A percentile compares a stretch with the other conserved stretches of the same genome.
phyloP scores from a whole-genome alignment of 2,329 filamentous ascomycete genomes.

The Sporothrix luriei region DNA sequence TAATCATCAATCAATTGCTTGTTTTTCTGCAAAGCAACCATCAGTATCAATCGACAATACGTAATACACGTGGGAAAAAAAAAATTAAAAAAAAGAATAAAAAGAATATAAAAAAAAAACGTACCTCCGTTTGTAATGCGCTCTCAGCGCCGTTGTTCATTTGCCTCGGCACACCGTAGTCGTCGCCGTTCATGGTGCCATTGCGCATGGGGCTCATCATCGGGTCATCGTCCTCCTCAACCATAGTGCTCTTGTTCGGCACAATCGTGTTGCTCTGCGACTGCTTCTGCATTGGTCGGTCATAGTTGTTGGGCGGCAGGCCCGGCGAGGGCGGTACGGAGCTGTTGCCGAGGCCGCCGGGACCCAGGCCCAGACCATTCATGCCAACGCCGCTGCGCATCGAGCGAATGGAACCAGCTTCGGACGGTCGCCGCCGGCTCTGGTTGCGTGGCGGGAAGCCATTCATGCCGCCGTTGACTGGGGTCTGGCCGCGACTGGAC shows the following conservation, averaged over 20 bases:
- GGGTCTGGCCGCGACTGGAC: constrained; percentile 63
- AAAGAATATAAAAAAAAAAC: neutral
- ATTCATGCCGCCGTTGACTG: constrained; percentile 56
- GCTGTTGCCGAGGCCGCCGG: constrained; percentile 31
- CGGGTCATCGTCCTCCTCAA: constrained; percentile 85
- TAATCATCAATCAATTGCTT: constrained; percentile 71
- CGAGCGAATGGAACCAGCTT: constrained; percentile 63
- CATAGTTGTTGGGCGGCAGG: constrained; percentile 64
- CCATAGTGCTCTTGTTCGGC: constrained; percentile 95
- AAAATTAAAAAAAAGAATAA: neutral
- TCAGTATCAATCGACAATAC: neutral
- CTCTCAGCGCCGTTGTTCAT: constrained; percentile 44
- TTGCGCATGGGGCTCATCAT: constrained; percentile 37
- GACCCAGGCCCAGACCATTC: constrained; percentile 35
- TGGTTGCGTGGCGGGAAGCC: constrained; percentile 55
- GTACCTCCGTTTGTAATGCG: constrained; percentile 47
- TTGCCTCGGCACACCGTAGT: constrained; percentile 48
- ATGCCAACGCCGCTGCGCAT: constrained; percentile 41
- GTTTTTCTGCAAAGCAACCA: constrained; percentile 29
- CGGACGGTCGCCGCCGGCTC: constrained; percentile 60
- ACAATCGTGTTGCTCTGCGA: constrained; percentile 96
- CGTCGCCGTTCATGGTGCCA: constrained; percentile 37
- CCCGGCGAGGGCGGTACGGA: constrained; percentile 62
- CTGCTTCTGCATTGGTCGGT: constrained; percentile 80
- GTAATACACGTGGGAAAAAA: too few relatives aligned